phyloP scores from a whole-genome alignment of 83 land plant species.

The Thuja plicata region DNA sequence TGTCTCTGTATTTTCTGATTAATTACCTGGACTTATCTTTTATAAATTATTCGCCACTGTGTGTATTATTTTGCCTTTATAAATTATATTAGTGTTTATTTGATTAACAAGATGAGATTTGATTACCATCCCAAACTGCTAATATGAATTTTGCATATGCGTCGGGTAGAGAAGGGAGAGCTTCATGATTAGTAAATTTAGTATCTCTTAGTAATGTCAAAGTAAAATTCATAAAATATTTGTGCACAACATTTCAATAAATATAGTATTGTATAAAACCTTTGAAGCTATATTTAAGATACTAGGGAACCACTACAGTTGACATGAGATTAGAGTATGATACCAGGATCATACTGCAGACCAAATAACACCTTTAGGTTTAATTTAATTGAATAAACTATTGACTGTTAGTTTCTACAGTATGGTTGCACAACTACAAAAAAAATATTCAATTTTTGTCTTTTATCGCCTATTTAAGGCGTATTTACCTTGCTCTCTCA shows the following conservation, averaged over 20 bases:
- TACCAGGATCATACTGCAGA: neutral
- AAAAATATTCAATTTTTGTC: too few species aligned
- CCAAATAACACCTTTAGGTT: too few species aligned
- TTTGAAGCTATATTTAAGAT: neutral
- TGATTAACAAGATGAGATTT: neutral
- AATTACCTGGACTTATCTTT: too few species aligned
- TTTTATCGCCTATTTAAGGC: too few species aligned
- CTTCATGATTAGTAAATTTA: conserved; percentile 58
- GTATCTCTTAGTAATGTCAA: conserved; percentile 31
- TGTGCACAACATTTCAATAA: neutral
- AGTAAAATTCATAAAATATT: conserved; percentile 2
- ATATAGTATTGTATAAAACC: neutral
- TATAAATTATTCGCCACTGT: too few species aligned
- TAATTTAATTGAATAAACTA: too few species aligned
- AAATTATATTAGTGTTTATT: too few species aligned
- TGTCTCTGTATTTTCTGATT: too few species aligned
- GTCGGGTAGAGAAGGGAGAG: conserved; percentile 44
- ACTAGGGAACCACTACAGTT: neutral
- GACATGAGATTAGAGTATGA: neutral
- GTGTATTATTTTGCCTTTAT: too few species aligned
- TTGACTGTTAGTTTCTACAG: too few species aligned
- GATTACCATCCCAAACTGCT: neutral
- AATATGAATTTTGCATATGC: conserved; percentile 37
- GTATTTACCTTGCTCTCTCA: too few species aligned
- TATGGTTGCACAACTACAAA: too few species aligned